Evolutionary conservation across 306 rosid genomes (phyloP).

Genomic region (Ochetophila trinervis): DNA sequence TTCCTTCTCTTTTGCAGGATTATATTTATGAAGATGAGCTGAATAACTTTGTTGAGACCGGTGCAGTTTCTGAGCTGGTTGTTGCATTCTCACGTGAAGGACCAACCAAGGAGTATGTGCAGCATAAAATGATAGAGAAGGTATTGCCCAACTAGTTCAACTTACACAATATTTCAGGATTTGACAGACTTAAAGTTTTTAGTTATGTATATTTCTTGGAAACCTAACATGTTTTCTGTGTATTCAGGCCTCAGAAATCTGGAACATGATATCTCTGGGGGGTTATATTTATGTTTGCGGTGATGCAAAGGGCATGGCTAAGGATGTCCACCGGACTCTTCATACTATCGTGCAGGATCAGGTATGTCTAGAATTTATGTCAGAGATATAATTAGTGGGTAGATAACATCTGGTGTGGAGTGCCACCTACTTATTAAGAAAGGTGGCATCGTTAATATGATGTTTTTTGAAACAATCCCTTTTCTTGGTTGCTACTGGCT

Average conservation of each 20-base stretch:
- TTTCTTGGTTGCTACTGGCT: neutral
- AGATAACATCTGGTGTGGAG: no score
- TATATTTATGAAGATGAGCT: conserved; percentile 91
- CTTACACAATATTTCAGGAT: conserved; percentile 2
- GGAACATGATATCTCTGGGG: conserved; percentile 74
- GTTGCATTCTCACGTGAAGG: conserved; percentile 93
- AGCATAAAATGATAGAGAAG: conserved; percentile 84
- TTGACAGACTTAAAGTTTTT: conserved; percentile 16
- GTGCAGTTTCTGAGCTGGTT: conserved; percentile 63
- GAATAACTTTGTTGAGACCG: conserved; percentile 60
- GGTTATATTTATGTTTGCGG: conserved; percentile 91
- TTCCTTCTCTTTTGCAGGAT: conserved; percentile 52
- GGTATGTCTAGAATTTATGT: conserved; percentile 29
- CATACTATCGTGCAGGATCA: conserved; percentile 73
- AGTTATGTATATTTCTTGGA: conserved; percentile 11
- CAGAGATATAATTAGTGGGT: no score
- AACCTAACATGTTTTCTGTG: neutral
- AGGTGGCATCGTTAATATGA: no score
- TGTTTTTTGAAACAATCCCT: neutral
- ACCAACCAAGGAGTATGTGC: conserved; percentile 78
- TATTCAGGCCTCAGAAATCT: conserved; percentile 59
- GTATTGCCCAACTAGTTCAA: conserved; percentile 19
- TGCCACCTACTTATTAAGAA: no score
- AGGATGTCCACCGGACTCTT: conserved; percentile 82
- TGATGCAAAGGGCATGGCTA: conserved; percentile 97